Conservation (phyloP, 2,329 filamentous ascomycete genomes). For the Colletotrichum sp. region DNA sequence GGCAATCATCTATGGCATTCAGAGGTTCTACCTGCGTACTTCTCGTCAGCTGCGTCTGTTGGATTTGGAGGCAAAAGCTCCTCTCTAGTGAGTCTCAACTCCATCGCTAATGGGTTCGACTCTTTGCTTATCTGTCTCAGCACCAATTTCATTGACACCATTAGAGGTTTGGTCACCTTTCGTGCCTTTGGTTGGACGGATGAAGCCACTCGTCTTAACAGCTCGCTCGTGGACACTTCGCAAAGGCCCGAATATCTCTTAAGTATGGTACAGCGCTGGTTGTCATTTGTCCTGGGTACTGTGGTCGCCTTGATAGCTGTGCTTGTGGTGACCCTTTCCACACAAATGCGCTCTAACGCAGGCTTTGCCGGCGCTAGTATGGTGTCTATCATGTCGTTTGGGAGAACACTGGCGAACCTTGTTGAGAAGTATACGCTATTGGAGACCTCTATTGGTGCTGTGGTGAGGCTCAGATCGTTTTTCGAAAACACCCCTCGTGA, state of each 20-base stretch:
- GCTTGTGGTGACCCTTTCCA: constrained; percentile 52
- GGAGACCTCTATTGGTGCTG: constrained; percentile 31
- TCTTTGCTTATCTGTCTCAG: constrained; percentile 22
- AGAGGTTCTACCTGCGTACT: constrained; percentile 63
- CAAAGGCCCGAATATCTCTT: constrained; percentile 64
- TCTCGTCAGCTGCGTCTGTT: constrained; percentile 64
- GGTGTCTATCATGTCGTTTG: constrained; percentile 40
- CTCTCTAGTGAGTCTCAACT: constrained; percentile 50
- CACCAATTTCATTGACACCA: constrained; percentile 58
- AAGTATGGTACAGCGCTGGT: constrained; percentile 62
- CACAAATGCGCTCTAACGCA: constrained; percentile 39
- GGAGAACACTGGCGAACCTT: constrained; percentile 30
- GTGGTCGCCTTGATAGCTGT: constrained; percentile 53
- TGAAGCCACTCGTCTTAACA: constrained; percentile 43
- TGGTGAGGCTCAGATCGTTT: constrained; percentile 30
- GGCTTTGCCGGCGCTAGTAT: constrained; percentile 43
- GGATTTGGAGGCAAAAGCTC: constrained; percentile 64
- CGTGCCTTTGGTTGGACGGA: constrained; percentile 62
- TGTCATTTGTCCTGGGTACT: constrained; percentile 54
- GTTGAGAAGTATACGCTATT: constrained; percentile 36
- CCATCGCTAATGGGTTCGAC: background rate
- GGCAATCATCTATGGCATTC: constrained; percentile 51
- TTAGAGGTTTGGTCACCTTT: constrained; percentile 59
- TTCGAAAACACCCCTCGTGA: constrained; percentile 26
- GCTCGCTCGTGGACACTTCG: constrained; percentile 54